Evolutionary conservation across 768 basidiomycete genomes (phyloP).

Genomic region (Floccularia luteovirens): DNA sequence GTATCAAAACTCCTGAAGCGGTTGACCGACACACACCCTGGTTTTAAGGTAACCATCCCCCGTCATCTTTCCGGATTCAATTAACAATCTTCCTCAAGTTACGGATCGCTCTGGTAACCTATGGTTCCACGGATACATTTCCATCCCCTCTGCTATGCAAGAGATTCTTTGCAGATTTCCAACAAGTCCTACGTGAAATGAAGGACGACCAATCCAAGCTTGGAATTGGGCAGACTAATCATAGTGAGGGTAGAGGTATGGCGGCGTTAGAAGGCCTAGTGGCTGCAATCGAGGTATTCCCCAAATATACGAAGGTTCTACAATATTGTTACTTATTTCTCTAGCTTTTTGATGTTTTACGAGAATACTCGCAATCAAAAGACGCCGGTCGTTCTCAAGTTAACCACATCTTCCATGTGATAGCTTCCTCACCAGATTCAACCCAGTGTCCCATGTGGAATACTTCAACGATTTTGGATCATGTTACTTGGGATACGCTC

Average conservation of each 20-base stretch:
- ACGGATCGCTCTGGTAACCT: conserved; percentile 5
- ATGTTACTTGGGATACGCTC: conserved; percentile 51
- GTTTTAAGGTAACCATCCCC: conserved; percentile 21
- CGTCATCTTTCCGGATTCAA: not conserved
- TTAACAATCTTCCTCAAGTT: not conserved
- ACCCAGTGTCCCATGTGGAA: conserved; percentile 52
- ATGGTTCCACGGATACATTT: conserved; percentile 4
- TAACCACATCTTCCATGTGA: conserved; percentile 54
- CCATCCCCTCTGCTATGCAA: conserved; percentile 5
- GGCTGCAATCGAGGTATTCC: conserved; percentile 51
- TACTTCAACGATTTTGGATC: conserved; percentile 34
- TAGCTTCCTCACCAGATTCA: conserved; percentile 47
- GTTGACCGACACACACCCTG: conserved; percentile 32
- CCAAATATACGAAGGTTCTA: not conserved
- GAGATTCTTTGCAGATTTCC: conserved; percentile 6
- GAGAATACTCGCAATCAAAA: conserved; percentile 8
- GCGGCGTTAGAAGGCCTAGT: conserved; percentile 67
- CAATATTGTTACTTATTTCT: not conserved
- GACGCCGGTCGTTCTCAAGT: conserved; percentile 13
- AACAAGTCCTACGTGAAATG: not conserved
- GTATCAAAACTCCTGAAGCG: conserved; percentile 44
- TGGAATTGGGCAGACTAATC: conserved; percentile 50
- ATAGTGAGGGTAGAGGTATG: conserved; percentile 44
- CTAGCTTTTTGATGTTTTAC: conserved; percentile 37
- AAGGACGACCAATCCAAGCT: not conserved